Evolutionary conservation across 495 filamentous ascomycete genomes (phyloP), one percentile per base, ranked within the genome.

Genomic region (Melanomma pulvis-pyrius): DNA sequence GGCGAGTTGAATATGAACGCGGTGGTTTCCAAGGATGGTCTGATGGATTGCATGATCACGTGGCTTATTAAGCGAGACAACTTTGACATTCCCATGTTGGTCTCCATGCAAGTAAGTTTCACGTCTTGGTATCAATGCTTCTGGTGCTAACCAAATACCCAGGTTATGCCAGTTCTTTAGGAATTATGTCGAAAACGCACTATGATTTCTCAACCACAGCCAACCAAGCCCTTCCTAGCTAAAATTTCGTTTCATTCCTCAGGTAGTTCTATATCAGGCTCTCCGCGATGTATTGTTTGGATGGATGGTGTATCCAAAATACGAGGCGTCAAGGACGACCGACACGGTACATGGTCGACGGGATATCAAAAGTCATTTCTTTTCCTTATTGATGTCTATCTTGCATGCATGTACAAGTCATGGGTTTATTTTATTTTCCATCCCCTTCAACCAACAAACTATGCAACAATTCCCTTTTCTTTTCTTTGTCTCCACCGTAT

Each of bases 81-180:
- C 49, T 98, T 98, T 79, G 94, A 97, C 77, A 97, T 98, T 76
- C 94, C 94, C 28, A 97, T 97, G 92, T 78, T 98, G 76, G 94
- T 97, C 77, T 87, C 96, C 71, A 92, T 97, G 80, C 97, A 97
- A 79, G 94, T 96, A 74, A 87, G 92, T 88, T 7, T 17, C 13
- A 2, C 39, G 2, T 44, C n/a, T 6, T 3, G 13, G n/a, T 17
- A 3, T n/a, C 13, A 44, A 6, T 2, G 2, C n/a, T 44, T 6
- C 17, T 44, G 9, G 39, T 44, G 54, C 55, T 60, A 22, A 66
- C 51, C 9, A 19, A 1, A 17, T 24, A 25, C 41, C 47, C 3
- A 84, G 82, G 81, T 84, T 65, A 69, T 84, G 48, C 82, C 82
- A 25, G 81, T 62, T 79, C 71, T 69, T 29, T 34, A 22, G 29